These are phyloP conservation scores for Trametopsis cervina DNA, from an alignment of 768 basidiomycete species.

Conservation along the genomic window DNA sequence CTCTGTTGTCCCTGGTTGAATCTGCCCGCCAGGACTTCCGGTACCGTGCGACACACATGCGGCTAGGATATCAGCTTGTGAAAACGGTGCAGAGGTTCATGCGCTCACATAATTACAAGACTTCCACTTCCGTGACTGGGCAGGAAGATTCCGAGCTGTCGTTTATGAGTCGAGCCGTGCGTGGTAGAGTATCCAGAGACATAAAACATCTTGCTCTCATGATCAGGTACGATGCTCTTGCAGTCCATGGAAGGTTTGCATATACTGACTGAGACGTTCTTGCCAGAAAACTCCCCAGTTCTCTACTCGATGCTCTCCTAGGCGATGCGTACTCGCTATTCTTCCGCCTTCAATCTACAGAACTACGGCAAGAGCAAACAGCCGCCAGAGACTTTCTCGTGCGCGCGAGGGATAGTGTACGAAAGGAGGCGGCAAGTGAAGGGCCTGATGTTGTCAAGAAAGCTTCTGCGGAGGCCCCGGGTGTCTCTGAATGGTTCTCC, in stretches of 20 bases:
- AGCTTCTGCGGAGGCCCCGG: constrained; percentile 13
- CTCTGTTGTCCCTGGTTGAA: constrained; percentile 30
- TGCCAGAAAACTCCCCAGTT: constrained; percentile 35
- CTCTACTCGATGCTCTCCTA: constrained; percentile 32
- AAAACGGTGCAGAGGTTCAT: constrained; percentile 38
- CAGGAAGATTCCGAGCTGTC: constrained; percentile 23
- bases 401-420: constrained; percentile 8
- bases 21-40: constrained; percentile 32
- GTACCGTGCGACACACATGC: constrained; percentile 27
- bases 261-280: neutral
- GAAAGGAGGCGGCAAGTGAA: neutral
- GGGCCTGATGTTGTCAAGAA: neutral
- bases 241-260: too few relatives aligned
- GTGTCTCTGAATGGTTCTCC: constrained; percentile 44
- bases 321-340: constrained; percentile 35
- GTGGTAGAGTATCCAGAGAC: constrained; percentile 36
- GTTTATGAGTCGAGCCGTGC: constrained; percentile 39
- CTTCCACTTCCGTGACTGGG: constrained; percentile 19
- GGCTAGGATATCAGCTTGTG: constrained; percentile 44
- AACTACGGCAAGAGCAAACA: constrained; percentile 29
- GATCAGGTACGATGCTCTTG: constrained; percentile 34
- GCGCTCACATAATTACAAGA: constrained; percentile 34
- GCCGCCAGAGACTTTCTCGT: constrained; percentile 18
- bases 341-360: constrained; percentile 22
- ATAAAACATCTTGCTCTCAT: constrained; percentile 40